These are phyloP conservation scores for Stenogyne calaminthoides DNA, from an alignment of 305 asterid genomes.

Conservation along the genomic window DNA sequence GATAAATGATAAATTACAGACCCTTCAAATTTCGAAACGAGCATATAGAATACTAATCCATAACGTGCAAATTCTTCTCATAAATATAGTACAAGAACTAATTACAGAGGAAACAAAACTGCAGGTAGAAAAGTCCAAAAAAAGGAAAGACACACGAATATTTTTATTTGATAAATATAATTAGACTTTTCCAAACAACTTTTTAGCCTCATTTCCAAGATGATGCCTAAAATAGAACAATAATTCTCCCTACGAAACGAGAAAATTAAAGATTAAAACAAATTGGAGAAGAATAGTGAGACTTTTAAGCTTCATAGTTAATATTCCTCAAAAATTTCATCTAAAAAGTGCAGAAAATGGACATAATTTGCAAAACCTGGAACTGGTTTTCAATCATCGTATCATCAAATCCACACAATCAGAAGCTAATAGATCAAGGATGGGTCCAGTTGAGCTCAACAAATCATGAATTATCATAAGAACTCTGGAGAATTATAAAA, in stretches of 20 bases:
- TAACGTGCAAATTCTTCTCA: background rate
- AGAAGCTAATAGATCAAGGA: constrained; percentile 20
- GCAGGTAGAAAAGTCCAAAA: background rate
- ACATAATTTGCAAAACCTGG: background rate
- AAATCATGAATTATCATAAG: background rate
- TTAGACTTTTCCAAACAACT: background rate
- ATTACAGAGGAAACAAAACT: background rate
- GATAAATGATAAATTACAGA: background rate
- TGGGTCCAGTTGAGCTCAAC: background rate
- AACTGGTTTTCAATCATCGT: background rate
- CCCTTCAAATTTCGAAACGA: background rate
- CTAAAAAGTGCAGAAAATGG: background rate
- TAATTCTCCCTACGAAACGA: background rate
- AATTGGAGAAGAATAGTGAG: background rate
- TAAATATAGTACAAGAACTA: background rate
- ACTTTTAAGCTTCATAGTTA: background rate
- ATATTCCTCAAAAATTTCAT: background rate
- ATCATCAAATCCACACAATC: background rate
- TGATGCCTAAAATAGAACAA: background rate
- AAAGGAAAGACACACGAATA: background rate
- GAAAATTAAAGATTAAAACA: background rate
- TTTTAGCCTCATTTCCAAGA: background rate
- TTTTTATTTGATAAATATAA: background rate
- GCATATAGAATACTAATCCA: background rate
- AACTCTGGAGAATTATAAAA: background rate